phyloP scores from a whole-genome alignment of 257 asterid species.

The Craterostigma plantagineum region DNA sequence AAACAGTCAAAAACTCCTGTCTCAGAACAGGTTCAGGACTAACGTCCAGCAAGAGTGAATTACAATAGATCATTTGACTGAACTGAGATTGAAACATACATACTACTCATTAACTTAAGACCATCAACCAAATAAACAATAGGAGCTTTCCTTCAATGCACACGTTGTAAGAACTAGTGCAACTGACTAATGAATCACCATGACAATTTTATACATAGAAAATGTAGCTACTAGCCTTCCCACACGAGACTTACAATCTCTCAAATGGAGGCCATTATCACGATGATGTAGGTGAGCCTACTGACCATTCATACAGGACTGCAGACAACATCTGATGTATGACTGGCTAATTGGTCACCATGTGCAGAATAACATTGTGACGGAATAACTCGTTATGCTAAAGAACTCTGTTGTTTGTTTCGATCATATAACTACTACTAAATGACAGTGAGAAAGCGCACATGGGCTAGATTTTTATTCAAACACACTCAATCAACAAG shows the following conservation, averaged over 20 bases:
- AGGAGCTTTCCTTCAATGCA: neutral
- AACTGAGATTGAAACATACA: too few species aligned
- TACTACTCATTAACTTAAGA: too few species aligned
- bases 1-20: too few species aligned
- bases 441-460: constrained; percentile 6
- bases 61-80: too few species aligned
- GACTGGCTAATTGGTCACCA: constrained; percentile 41
- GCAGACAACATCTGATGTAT: constrained; percentile 22
- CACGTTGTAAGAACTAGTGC: too few species aligned
- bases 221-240: constrained; percentile 15
- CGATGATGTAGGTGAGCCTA: constrained; percentile 26
- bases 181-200: too few species aligned
- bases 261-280: constrained; percentile 15
- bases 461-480: too few species aligned
- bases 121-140: neutral
- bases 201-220: constrained; percentile 1
- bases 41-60: too few species aligned
- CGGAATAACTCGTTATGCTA: neutral
- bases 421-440: neutral
- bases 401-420: neutral
- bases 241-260: constrained; percentile 12
- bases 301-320: constrained; percentile 31
- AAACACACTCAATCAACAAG: too few species aligned
- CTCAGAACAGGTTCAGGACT: too few species aligned
- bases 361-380: constrained; percentile 3